Base-by-base conservation (phyloP, 176 grass and related monocot genomes). In the Aegilops umbellulata region DNA sequence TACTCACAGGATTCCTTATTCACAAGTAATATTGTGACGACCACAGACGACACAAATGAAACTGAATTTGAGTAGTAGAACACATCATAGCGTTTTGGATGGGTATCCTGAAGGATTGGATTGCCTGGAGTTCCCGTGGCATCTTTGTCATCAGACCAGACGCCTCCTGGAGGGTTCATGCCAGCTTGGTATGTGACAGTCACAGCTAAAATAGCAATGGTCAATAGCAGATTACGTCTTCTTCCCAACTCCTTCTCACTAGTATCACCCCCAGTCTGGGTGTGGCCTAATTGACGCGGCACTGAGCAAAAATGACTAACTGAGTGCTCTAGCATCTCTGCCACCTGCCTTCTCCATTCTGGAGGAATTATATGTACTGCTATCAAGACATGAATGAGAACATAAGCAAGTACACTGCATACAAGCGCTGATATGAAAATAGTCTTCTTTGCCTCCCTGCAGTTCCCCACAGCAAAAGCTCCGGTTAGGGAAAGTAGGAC, bases 131-230 rank as follows among this genome's bases (percentile, higher is more conserved):
- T 53, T 10, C 35, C 70, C 47, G n/a, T 60, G 5, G 4, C 39
- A 65, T 76, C 23, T 12, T 46, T 38, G 51, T 82, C 72, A 82
- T 90, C 88, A 51, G 83, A 77, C 83, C 84, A 86, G 63, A 90
- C 71, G 23, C 88, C 65, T 77, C 88, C 83, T 31, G 88, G 88
- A 70, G 88, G 88, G 23, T 72, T 90, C 71, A 90, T 68, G 36
- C 88, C 88, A 86, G 88, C 88, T 86, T 90, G 78, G 62, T 86
- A 90, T 5, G 88, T 90, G 70, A 90, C 71, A 10, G 83, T 86
- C 4, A 73, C 88, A 13, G 83, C 36, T 30, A 90, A 80, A 86
- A 86, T 16, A 53, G 88, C 64, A 29, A 90, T 39, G 22, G 20
- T 77, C 38, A 90, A 25, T 7, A 86, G 8, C 12, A 90, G 71